These are phyloP conservation scores for Thalassiosira hispida DNA, from an alignment of 352 stramenopile genomes.

Conservation along the genomic window DNA sequence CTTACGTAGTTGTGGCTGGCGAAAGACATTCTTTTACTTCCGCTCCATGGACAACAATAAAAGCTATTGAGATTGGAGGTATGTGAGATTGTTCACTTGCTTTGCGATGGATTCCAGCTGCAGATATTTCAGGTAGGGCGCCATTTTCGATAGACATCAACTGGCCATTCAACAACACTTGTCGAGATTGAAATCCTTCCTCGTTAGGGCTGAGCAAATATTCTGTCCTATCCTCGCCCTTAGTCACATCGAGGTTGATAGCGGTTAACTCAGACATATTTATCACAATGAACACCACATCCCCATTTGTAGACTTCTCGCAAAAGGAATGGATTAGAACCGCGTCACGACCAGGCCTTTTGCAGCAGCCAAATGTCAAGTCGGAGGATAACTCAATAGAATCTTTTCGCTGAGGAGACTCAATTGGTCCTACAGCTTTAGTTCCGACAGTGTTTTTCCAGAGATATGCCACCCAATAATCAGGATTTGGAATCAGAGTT, in stretches of 20 bases:
- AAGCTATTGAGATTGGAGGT: constrained; percentile 40
- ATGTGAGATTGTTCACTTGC: constrained; percentile 5
- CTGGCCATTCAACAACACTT: constrained; percentile 24
- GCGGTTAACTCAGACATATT: constrained; percentile 24
- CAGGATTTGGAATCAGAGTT: constrained; percentile 47
- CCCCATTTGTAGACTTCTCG: constrained; percentile 19
- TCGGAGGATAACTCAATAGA: constrained; percentile 14
- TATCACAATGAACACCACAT: constrained; percentile 47
- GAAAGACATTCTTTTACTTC: constrained; percentile 21
- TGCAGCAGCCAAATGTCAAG: constrained; percentile 45
- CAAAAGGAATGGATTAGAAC: constrained; percentile 50
- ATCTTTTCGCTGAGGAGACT: constrained; percentile 23
- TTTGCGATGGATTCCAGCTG: not conserved
- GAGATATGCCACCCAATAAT: constrained; percentile 54
- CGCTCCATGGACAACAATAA: constrained; percentile 35
- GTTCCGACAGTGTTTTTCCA: constrained; percentile 53
- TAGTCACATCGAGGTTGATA: constrained; percentile 22
- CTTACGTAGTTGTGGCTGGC: not conserved
- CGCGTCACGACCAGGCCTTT: constrained; percentile 29
- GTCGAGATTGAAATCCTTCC: constrained; percentile 12
- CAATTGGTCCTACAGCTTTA: constrained; percentile 33
- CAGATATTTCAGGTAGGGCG: constrained; percentile 15
- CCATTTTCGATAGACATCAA: constrained; percentile 21
- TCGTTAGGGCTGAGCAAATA: constrained; percentile 24
- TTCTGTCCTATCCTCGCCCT: constrained; percentile 23